Conservation (phyloP, 176 grass and related monocot genomes). For the Carex cristatella region DNA sequence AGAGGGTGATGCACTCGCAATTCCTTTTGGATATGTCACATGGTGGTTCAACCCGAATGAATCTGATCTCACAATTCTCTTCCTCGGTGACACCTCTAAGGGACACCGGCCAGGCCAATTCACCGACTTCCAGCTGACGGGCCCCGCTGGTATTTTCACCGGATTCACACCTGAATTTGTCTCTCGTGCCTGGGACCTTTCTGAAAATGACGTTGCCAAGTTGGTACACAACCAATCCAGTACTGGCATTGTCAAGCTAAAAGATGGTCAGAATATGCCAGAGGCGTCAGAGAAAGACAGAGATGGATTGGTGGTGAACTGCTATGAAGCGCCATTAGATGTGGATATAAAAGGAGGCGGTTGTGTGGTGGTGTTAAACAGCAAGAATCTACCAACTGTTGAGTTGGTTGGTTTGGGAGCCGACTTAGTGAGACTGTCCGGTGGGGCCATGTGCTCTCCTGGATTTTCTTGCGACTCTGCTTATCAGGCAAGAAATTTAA, state of each 20-base stretch:
- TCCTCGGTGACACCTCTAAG: constrained; percentile 85
- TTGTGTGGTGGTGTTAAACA: constrained; percentile 69
- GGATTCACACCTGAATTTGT: constrained; percentile 71
- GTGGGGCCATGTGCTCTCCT: constrained; percentile 77
- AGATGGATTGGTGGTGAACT: constrained; percentile 61
- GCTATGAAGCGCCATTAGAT: constrained; percentile 54
- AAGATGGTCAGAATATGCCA: constrained; percentile 37
- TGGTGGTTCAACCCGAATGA: constrained; percentile 79
- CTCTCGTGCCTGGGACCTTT: constrained; percentile 65
- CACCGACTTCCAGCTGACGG: constrained; percentile 72
- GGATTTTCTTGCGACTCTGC: constrained; percentile 88
- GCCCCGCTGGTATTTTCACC: constrained; percentile 71
- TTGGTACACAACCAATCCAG: constrained; percentile 48
- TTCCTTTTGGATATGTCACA: constrained; percentile 66
- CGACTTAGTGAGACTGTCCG: constrained; percentile 60
- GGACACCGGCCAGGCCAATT: constrained; percentile 62
- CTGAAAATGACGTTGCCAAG: constrained; percentile 39
- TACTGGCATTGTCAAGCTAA: constrained; percentile 45
- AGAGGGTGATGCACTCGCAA: constrained; percentile 61
- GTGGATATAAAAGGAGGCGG: constrained; percentile 70
- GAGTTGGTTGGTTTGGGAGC: constrained; percentile 69
- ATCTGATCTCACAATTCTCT: constrained; percentile 52
- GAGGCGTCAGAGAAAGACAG: constrained; percentile 26
- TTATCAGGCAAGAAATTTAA: constrained; percentile 22
- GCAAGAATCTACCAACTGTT: constrained; percentile 52